A percentile compares a stretch with the other conserved stretches of the same genome.
Evolutionary conservation across 192 early-diverging fungal species (phyloP).

Genomic region (Gonapodya prolifera): DNA sequence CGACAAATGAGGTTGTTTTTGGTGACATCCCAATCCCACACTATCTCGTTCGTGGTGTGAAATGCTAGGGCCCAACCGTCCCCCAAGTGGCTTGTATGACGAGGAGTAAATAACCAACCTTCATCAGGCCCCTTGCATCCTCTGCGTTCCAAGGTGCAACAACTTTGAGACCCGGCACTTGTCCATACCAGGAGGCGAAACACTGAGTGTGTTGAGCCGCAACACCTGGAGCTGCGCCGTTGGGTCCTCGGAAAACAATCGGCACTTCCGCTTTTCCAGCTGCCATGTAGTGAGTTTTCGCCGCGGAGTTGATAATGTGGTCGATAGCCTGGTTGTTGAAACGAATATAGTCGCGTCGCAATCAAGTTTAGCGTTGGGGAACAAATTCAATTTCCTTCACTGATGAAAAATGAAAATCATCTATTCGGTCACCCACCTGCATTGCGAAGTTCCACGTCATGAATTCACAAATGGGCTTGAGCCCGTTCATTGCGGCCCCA

Average conservation of each 20-base stretch:
- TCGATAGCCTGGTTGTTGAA: constrained; percentile 68
- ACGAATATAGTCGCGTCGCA: background rate
- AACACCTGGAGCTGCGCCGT: constrained; percentile 94
- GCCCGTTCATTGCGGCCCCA: constrained; percentile 82
- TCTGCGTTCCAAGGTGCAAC: constrained; percentile 91
- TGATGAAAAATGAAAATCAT: background rate
- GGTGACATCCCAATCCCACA: too few species aligned
- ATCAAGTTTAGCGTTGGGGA: background rate
- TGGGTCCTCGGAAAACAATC: constrained; percentile 97
- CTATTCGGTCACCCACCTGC: constrained; percentile 55
- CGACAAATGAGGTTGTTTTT: too few species aligned
- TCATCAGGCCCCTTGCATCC: constrained; percentile 94
- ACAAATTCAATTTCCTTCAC: background rate
- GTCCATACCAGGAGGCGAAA: constrained; percentile 97
- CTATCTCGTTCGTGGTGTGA: too few species aligned
- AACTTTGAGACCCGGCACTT: constrained; percentile 93
- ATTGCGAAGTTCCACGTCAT: constrained; percentile 99
- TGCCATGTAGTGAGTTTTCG: constrained; percentile 97
- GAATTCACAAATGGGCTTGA: constrained; percentile 97
- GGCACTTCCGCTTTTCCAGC: constrained; percentile 76
- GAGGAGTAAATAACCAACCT: constrained; percentile 22
- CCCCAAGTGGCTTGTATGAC: background rate
- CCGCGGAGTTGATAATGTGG: constrained; percentile 98
- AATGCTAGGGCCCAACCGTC: too few species aligned
- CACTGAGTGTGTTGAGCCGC: constrained; percentile 98